These are phyloP conservation scores for Desmodesmus armatus DNA, from an alignment of 139 green algal genomes.

Conservation along the genomic window DNA sequence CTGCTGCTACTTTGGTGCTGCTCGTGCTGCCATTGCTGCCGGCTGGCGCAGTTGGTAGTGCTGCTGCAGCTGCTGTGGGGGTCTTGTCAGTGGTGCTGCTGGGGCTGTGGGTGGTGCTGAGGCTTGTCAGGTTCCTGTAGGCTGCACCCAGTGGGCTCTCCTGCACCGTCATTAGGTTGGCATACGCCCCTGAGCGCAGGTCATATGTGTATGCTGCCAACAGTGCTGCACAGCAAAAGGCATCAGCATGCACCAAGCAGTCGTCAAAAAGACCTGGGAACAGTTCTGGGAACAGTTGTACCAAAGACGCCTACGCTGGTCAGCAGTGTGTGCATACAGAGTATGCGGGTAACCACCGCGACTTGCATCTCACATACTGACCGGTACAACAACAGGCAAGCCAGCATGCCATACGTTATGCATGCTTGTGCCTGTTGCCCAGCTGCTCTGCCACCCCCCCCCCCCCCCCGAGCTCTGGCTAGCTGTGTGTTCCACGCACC, in stretches of 20 bases:
- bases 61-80: not conserved
- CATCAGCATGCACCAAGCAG: no score
- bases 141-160: not conserved
- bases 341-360: not conserved
- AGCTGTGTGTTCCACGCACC: no score
- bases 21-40: not conserved
- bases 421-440: no score
- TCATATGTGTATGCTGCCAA: not conserved
- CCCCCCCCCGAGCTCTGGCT: not conserved
- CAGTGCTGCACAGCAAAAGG: not conserved
- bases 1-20: not conserved
- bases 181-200: not conserved
- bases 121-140: not conserved
- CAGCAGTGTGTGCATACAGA: no score
- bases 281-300: no score
- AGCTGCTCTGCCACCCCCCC: not conserved
- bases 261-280: no score
- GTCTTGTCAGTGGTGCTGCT: not conserved
- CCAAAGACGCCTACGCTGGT: no score
- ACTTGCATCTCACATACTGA: not conserved
- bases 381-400: no score
- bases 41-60: not conserved
- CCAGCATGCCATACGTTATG: no score
- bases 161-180: not conserved
- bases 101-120: not conserved